Evolutionary conservation across 2,329 filamentous ascomycete genomes (phyloP), one percentile per base, ranked within the genome.

Genomic region (Aspergillus sp.): DNA sequence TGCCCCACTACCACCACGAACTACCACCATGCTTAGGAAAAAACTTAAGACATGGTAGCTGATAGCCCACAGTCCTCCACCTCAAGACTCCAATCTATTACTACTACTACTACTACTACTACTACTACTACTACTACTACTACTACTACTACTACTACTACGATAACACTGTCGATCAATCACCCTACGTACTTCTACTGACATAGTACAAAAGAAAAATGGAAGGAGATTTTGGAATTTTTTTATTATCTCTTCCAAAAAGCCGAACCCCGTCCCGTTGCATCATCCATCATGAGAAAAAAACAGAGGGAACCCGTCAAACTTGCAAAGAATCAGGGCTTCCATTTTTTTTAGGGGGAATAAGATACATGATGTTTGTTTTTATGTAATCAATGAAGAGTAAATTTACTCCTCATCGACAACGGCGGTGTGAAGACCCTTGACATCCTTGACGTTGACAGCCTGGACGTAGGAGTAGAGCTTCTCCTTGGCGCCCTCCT

Each of bases 401-500:
- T 48, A 65, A 68, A 68, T 71, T 74, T 84, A 86, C 69, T 82
- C 79, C 77, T 89, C 87, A 78, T 89, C 87, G 65, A 99, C 94
- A 75, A 96, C 86, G 74, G 90, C 88, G 72, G 95, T 99, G 79
- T 91, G 88, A 74, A 99, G 90, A 82, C 95, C 94, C 91, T 97
- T 98, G 82, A 92, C 89, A 84, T 96, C 91, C 91, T 98, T 97
- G 80, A 98, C 93, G 84, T 97, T 97, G 81, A 99, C 95, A 75
- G 95, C 95, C 89, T 99, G 94, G 74, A 99, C 95, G 85, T 97
- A 97, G 82, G 91, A 95, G 90, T 98, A 99, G 72, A 99, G 89
- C 88, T 96, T 97, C 89, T 99, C 92, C 87, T 97, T 97, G 81
- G 96, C 95, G 77, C 91, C 92, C 85, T 99, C 95, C 87, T 98